Percentiles rank a stretch among this genome's conserved stretches.
These are phyloP conservation scores for Flaveria brownii DNA, from an alignment of 129 eudicot species.

Conservation along the genomic window DNA sequence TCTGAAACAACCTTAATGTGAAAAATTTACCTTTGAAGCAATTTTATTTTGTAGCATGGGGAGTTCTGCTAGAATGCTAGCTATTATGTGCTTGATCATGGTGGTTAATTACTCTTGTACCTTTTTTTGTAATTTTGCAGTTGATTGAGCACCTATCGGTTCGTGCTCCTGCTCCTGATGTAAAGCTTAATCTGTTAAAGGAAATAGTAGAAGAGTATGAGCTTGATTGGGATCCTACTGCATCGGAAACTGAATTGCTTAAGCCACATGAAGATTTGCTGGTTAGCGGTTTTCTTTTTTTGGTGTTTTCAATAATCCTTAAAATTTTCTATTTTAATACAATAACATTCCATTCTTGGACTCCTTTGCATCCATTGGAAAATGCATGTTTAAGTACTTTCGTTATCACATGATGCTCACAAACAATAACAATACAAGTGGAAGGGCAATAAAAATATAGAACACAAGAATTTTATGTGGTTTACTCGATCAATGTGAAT, in stretches of 20 bases:
- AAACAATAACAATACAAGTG: too few species aligned
- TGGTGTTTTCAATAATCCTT: neutral
- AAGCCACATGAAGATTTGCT: conserved; percentile 89
- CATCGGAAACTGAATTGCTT: conserved; percentile 77
- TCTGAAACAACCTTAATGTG: neutral
- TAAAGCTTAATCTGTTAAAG: conserved; percentile 78
- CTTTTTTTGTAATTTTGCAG: conserved; percentile 41
- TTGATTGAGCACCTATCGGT: conserved; percentile 73
- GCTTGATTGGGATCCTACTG: conserved; percentile 94
- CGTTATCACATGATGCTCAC: too few species aligned
- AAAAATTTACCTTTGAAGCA: neutral
- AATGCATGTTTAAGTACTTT: neutral
- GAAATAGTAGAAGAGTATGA: conserved; percentile 94
- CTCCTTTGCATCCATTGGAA: neutral
- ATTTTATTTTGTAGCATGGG: neutral
- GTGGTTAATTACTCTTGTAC: conserved; percentile 11
- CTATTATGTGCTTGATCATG: conserved; percentile 6
- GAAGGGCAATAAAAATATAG: too few species aligned
- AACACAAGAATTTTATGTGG: too few species aligned
- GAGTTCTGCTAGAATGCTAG: neutral
- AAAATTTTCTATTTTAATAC: neutral
- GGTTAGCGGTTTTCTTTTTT: conserved; percentile 41
- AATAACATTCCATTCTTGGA: neutral
- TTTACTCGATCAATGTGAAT: too few species aligned
- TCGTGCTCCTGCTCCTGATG: conserved; percentile 92